Conservation (phyloP, 192 early-diverging fungal genomes). For the Cetraspora pellucida region DNA sequence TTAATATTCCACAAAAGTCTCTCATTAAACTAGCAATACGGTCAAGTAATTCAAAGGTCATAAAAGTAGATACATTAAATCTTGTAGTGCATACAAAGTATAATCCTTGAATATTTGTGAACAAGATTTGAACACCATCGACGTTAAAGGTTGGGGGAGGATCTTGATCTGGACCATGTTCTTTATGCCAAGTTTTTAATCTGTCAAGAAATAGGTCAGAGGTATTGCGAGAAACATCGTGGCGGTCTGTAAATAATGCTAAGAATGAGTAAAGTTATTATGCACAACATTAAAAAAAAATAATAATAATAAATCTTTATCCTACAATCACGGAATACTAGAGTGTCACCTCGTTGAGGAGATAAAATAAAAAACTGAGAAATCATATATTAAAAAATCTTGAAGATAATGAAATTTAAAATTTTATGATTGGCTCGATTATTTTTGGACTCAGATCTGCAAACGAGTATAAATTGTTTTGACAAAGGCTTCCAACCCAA, state of each 20-base stretch:
- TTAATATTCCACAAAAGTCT: constrained; percentile 31
- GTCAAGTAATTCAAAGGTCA: constrained; percentile 21
- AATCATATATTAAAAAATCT: constrained; percentile 6
- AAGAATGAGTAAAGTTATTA: neutral
- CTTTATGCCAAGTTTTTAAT: constrained; percentile 22
- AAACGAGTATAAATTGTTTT: too few relatives aligned
- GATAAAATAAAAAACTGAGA: constrained; percentile 33
- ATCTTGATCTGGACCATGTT: neutral
- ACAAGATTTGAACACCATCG: constrained; percentile 21
- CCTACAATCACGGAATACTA: constrained; percentile 31
- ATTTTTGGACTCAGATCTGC: neutral
- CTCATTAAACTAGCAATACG: constrained; percentile 16
- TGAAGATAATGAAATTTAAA: neutral
- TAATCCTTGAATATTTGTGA: constrained; percentile 6
- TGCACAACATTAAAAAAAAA: neutral
- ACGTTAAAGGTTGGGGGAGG: constrained; percentile 20
- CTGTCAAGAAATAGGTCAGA: constrained; percentile 8
- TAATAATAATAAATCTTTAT: neutral
- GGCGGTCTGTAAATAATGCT: neutral
- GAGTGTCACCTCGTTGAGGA: constrained; percentile 17
- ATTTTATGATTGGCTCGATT: constrained; percentile 1
- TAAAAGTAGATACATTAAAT: constrained; percentile 30
- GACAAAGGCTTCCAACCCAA: too few relatives aligned
- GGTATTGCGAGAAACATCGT: constrained; percentile 1
- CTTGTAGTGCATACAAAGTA: constrained; percentile 29